These are phyloP conservation scores for Lithohypha guttulata DNA, from an alignment of 2,329 filamentous ascomycete genomes.

Conservation along the genomic window DNA sequence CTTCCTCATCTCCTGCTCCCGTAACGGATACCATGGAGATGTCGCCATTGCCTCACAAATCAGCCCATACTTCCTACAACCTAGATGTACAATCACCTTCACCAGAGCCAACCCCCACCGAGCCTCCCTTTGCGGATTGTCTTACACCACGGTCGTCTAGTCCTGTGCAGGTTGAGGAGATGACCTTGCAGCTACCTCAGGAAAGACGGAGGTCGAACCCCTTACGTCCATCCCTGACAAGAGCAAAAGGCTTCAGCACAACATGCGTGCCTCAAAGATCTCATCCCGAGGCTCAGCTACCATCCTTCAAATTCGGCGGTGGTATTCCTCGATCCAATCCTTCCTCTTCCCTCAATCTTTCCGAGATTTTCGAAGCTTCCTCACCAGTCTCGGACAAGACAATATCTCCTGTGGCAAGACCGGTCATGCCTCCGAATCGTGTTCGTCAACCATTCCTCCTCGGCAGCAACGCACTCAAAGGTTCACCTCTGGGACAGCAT, in stretches of 20 bases:
- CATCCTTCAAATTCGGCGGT: conserved; percentile 65
- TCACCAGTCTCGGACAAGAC: conserved; percentile 46
- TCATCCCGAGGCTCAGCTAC: conserved; percentile 53
- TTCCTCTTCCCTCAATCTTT: conserved; percentile 56
- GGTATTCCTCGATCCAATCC: conserved; percentile 30
- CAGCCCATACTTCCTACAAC: conserved; percentile 51
- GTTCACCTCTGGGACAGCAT: conserved; percentile 63
- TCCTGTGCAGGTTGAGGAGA: neutral
- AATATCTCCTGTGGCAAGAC: conserved; percentile 25
- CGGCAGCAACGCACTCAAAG: conserved; percentile 51
- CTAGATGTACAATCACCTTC: conserved; percentile 64
- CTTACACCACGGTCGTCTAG: conserved; percentile 3
- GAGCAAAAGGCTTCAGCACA: conserved; percentile 64
- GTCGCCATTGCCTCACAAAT: conserved; percentile 84
- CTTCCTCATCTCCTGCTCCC: conserved; percentile 64
- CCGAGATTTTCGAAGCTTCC: conserved; percentile 72
- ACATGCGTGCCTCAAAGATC: conserved; percentile 52
- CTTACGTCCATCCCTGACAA: conserved; percentile 62
- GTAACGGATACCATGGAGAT: conserved; percentile 78
- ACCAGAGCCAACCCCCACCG: conserved; percentile 41
- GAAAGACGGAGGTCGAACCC: conserved; percentile 54
- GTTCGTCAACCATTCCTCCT: conserved; percentile 31
- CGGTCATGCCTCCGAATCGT: conserved; percentile 14
- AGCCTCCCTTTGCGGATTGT: conserved; percentile 8
- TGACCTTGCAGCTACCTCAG: conserved; percentile 15